phyloP scores from a whole-genome alignment of 768 basidiomycete species.

The Lactarius hatsudake region DNA sequence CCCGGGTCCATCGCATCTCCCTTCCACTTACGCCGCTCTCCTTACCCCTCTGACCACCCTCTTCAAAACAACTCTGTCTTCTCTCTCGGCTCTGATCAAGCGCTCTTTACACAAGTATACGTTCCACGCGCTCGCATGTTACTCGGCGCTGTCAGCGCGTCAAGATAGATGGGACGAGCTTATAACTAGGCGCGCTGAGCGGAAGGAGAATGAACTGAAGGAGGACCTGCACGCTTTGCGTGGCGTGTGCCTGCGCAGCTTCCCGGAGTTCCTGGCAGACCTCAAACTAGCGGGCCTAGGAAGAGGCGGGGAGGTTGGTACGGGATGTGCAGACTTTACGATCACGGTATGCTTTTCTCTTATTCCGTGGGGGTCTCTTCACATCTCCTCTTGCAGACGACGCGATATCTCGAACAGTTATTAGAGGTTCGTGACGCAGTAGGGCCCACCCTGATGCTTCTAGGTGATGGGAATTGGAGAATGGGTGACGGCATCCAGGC shows the following conservation, averaged over 20 bases:
- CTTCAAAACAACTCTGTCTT: slow-evolving; percentile 62
- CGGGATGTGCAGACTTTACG: slow-evolving; percentile 61
- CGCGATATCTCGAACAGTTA: slow-evolving; percentile 65
- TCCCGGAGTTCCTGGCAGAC: slow-evolving; percentile 81
- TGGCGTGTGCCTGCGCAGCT: slow-evolving; percentile 71
- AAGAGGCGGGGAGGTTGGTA: slow-evolving; percentile 58
- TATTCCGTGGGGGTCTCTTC: background rate
- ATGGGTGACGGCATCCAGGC: slow-evolving; percentile 82
- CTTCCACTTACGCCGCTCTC: slow-evolving; percentile 58
- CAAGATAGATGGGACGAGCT: slow-evolving; percentile 69
- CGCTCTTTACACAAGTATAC: slow-evolving; percentile 74
- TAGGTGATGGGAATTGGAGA: slow-evolving; percentile 89
- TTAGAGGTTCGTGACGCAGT: slow-evolving; percentile 70
- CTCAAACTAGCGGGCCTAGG: slow-evolving; percentile 61
- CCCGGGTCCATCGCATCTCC: slow-evolving; percentile 46
- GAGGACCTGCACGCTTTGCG: slow-evolving; percentile 65
- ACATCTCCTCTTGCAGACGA: slow-evolving; percentile 42
- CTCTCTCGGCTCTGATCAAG: slow-evolving; percentile 65
- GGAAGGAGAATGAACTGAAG: slow-evolving; percentile 61
- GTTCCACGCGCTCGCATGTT: slow-evolving; percentile 74
- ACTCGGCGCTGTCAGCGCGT: slow-evolving; percentile 52
- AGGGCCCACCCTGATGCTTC: slow-evolving; percentile 57
- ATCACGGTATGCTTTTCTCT: slow-evolving; percentile 43
- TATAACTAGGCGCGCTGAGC: slow-evolving; percentile 46
- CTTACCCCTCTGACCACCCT: slow-evolving; percentile 62